Base-by-base conservation (phyloP, 2,329 filamentous ascomycete genomes). In the Aspergillus sp. region DNA sequence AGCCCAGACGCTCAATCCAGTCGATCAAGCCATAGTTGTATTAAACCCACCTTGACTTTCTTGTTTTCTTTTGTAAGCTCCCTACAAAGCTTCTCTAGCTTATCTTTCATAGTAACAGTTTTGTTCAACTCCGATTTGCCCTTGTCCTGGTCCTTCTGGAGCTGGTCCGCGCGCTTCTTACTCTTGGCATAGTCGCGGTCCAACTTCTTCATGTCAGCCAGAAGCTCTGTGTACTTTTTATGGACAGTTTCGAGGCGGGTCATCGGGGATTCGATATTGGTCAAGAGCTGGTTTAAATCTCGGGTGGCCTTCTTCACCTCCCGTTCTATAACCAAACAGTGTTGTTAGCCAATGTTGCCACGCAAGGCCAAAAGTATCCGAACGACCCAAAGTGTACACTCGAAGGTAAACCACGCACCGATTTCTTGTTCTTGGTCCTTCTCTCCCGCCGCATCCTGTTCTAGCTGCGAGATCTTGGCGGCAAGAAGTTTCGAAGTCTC, bases 41-140 rank as follows among this genome's bases (percentile, higher is more conserved):
- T 47, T 34, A 44, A 51, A 72, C 79, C 66, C 76, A 95, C 91
- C 88, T 98, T 98, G 64, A 99, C 86, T 78, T 96, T 96, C 77
- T 98, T 98, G 75, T 99, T 99, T 71, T 99, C 95, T 68, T 93
- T 90, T 59, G 96, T 95, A 55, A 99, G 83, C 74, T 99, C 95
- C 56, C 95, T 83, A 68, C 93, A 97, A 32, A 99, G 81, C 73
- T 98, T 99, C 76, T 99, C 95, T 45, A 99, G 81, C 77, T 98
- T 98, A 74, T 98, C 93, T 74, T 96, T 97, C 71, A 98, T 85
- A 1, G 88, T 89, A 18, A 90, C 88, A 20, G 93, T 93, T 77
- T 96, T 96, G 77, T 87, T 93, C 55, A 96, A 81, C 73, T 99
- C 95, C 47, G 88, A 89, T 66, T 92, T 87, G 56, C 89, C 89